phyloP scores from a whole-genome alignment of 1,139 yeast species.

The Saccharomyces hybrid region DNA sequence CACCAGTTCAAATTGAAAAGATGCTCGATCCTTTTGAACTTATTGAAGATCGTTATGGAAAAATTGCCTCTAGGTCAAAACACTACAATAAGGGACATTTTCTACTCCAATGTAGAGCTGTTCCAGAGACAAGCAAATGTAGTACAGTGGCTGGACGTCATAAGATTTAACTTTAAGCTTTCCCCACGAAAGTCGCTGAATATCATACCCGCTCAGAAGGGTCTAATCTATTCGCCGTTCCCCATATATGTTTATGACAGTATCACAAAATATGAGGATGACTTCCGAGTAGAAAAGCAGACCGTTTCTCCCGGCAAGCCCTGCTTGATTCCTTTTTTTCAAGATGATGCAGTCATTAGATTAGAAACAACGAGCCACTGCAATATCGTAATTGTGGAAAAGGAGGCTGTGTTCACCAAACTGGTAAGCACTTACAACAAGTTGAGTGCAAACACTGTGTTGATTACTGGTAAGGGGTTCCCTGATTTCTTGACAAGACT shows the following conservation, averaged over 20 bases:
- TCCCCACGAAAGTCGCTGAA: conserved; percentile 16
- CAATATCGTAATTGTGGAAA: conserved; percentile 25
- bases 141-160: conserved; percentile 17
- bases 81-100: conserved; percentile 31
- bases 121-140: conserved; percentile 24
- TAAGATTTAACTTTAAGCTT: conserved; percentile 18
- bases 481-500: conserved; percentile 30
- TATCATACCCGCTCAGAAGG: conserved; percentile 33
- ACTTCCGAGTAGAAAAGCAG: conserved; percentile 5
- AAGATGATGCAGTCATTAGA: conserved; percentile 6
- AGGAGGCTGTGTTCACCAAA: conserved; percentile 29
- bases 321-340: conserved; percentile 14
- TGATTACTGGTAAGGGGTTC: conserved; percentile 35
- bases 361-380: conserved; percentile 3
- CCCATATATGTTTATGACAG: conserved; percentile 7
- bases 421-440: conserved; percentile 9
- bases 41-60: conserved; percentile 13
- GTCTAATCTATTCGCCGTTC: conserved; percentile 24
- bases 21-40: conserved; percentile 14
- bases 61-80: conserved; percentile 8
- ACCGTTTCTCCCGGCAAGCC: neutral
- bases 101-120: conserved; percentile 30
- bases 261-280: conserved; percentile 6
- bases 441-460: conserved; percentile 11
- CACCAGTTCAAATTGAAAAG: conserved; percentile 4